These are phyloP conservation scores for Cladosporium sp. DNA, from an alignment of 2,329 filamentous ascomycete species.

Conservation along the genomic window DNA sequence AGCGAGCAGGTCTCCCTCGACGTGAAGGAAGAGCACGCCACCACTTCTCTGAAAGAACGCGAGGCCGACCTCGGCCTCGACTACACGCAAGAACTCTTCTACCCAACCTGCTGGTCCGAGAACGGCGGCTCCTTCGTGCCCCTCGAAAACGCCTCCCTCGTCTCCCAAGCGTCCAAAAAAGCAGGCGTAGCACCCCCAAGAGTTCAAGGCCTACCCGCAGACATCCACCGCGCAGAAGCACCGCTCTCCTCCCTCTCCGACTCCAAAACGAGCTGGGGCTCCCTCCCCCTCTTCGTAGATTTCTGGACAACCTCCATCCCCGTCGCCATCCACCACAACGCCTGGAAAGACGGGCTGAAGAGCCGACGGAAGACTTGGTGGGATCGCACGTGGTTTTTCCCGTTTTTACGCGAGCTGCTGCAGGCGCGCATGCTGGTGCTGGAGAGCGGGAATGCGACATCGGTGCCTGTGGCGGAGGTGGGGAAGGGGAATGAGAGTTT, in stretches of 20 bases:
- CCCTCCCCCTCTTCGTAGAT: constrained; percentile 9
- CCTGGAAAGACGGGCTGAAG: constrained; percentile 6
- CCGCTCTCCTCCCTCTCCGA: neutral
- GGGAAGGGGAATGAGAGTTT: neutral
- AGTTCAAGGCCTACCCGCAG: neutral
- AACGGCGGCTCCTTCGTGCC: constrained; percentile 4
- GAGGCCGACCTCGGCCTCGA: constrained; percentile 15
- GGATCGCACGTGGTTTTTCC: constrained; percentile 6
- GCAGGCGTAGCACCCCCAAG: neutral
- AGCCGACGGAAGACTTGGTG: constrained; percentile 11
- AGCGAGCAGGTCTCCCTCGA: neutral
- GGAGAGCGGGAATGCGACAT: neutral
- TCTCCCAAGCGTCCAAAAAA: neutral
- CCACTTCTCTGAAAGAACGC: neutral
- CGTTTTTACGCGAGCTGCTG: neutral
- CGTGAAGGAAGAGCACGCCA: neutral
- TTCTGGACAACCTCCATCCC: constrained; percentile 13
- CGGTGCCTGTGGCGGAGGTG: neutral
- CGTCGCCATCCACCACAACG: constrained; percentile 14
- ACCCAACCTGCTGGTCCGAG: constrained; percentile 15
- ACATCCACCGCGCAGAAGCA: neutral
- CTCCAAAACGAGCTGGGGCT: neutral
- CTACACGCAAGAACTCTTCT: constrained; percentile 14
- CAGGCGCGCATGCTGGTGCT: neutral
- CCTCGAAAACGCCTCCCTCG: neutral